Conservation (phyloP, 257 asterid species). For the Ligustrum vulgare region DNA sequence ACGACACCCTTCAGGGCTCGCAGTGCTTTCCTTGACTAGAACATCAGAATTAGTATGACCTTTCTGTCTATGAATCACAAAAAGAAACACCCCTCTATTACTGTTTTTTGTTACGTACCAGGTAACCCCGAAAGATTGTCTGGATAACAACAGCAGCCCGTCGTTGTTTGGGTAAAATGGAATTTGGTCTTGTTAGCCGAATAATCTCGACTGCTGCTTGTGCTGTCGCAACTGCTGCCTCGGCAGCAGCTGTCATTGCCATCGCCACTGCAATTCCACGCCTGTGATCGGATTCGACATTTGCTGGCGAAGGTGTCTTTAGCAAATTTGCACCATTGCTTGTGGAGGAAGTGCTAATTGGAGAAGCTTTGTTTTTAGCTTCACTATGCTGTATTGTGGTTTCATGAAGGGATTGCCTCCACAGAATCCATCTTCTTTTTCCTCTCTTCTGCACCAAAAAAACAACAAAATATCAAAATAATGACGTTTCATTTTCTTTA, state of each 20-base stretch:
- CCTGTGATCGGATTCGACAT: slow-evolving; percentile 24
- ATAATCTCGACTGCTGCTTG: slow-evolving; percentile 56
- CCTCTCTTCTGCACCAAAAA: slow-evolving; percentile 50
- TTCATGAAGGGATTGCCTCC: slow-evolving; percentile 43
- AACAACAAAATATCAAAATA: neutral
- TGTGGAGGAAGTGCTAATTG: neutral
- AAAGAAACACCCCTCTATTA: neutral
- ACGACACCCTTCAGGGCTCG: slow-evolving; percentile 77
- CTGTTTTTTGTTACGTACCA: slow-evolving; percentile 43
- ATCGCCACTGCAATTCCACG: slow-evolving; percentile 44
- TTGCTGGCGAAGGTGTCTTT: slow-evolving; percentile 21
- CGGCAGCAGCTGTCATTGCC: slow-evolving; percentile 50
- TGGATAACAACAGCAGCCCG: slow-evolving; percentile 64
- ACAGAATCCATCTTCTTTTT: slow-evolving; percentile 70
- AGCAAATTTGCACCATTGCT: slow-evolving; percentile 20
- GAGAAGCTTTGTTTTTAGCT: slow-evolving; percentile 19
- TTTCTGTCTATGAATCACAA: neutral
- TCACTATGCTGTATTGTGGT: slow-evolving; percentile 61
- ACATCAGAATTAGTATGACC: neutral
- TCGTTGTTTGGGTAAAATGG: slow-evolving; percentile 25
- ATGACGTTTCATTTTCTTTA: neutral
- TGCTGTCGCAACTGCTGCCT: slow-evolving; percentile 53
- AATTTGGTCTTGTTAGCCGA: slow-evolving; percentile 33
- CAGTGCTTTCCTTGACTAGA: slow-evolving; percentile 82
- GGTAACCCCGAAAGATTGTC: slow-evolving; percentile 72